phyloP scores from a whole-genome alignment of 345 rosid genomes.

The Orychophragmus violaceus region DNA sequence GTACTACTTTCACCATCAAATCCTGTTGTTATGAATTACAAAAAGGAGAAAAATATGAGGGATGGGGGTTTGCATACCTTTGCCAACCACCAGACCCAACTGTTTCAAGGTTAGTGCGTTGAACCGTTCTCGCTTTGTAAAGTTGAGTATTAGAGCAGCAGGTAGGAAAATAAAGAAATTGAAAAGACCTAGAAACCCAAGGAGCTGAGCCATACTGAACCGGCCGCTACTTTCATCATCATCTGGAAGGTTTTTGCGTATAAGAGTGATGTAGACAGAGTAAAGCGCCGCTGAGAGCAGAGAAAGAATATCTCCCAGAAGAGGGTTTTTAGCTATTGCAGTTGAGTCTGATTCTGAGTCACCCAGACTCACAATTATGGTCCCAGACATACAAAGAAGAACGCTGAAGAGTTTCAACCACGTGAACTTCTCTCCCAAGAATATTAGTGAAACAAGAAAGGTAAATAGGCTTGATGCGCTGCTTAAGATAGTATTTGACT shows the following conservation, averaged over 20 bases:
- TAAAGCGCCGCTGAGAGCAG: slow-evolving; percentile 67
- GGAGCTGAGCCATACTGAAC: slow-evolving; percentile 88
- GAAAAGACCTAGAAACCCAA: slow-evolving; percentile 83
- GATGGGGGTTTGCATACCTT: slow-evolving; percentile 44
- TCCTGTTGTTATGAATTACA: neutral
- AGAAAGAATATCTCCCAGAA: slow-evolving; percentile 74
- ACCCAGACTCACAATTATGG: slow-evolving; percentile 79
- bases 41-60: neutral
- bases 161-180: slow-evolving; percentile 77
- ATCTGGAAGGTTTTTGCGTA: slow-evolving; percentile 72
- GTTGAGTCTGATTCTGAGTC: slow-evolving; percentile 49
- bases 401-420: slow-evolving; percentile 87
- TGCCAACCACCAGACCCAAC: slow-evolving; percentile 71
- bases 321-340: slow-evolving; percentile 53
- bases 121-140: slow-evolving; percentile 66
- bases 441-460: slow-evolving; percentile 63
- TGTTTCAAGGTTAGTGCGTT: slow-evolving; percentile 54
- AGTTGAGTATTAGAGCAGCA: slow-evolving; percentile 56
- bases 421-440: slow-evolving; percentile 82
- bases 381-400: slow-evolving; percentile 93
- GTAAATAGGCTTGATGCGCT: slow-evolving; percentile 90
- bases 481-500: slow-evolving; percentile 92
- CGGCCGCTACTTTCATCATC: slow-evolving; percentile 69
- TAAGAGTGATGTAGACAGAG: slow-evolving; percentile 80
- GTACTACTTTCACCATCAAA: no score